Conservation (phyloP, 306 rosid genomes). For the Vachellia pachyceras region DNA sequence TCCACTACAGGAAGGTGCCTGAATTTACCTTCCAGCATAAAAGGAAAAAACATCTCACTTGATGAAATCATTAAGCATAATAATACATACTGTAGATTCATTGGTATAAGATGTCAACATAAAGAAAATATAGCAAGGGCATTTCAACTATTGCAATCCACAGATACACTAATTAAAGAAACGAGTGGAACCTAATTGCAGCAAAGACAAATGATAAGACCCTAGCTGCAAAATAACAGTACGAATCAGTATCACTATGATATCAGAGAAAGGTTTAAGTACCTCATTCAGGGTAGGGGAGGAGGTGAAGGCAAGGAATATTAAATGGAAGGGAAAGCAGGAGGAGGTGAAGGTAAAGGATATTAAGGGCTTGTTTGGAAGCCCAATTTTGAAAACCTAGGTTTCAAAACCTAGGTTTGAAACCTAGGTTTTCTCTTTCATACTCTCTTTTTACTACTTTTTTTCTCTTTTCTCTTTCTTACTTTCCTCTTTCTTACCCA, state of each 20-base stretch:
- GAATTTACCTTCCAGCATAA: conserved; percentile 74
- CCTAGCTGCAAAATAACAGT: not conserved
- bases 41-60: not conserved
- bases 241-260: not conserved
- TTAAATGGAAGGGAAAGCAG: not conserved
- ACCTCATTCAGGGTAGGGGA: not conserved
- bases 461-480: no score
- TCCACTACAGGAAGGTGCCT: conserved; percentile 99
- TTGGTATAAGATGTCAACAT: conserved; percentile 12
- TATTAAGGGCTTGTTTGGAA: no score
- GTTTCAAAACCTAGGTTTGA: no score
- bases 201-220: conserved; percentile 18
- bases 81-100: conserved; percentile 12
- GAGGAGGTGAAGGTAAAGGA: no score
- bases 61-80: conserved; percentile 21
- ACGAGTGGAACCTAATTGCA: not conserved
- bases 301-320: not conserved
- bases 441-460: no score
- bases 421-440: no score
- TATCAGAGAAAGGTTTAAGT: not conserved
- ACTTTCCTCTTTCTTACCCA: no score
- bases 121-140: conserved; percentile 4
- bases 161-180: conserved; percentile 9
- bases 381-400: no score
- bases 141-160: conserved; percentile 21